Evolutionary conservation across 1,139 yeast species (phyloP).

Genomic region (Nakaseomyces kungkrabaensis): DNA sequence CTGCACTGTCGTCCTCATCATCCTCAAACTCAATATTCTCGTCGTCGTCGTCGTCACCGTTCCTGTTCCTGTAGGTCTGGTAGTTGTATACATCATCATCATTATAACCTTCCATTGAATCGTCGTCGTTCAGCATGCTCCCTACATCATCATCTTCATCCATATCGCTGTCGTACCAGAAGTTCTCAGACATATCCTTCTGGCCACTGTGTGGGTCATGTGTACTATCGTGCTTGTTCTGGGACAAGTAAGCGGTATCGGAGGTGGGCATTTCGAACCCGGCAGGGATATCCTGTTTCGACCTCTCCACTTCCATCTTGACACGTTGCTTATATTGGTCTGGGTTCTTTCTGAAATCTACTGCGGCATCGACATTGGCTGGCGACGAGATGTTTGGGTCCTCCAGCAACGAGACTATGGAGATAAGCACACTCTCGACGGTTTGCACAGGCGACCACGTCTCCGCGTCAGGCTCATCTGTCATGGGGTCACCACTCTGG

Average conservation of each 20-base stretch:
- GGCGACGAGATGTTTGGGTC: constrained; percentile 92
- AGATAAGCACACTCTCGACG: constrained; percentile 81
- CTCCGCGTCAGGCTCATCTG: constrained; percentile 86
- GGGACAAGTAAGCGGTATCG: constrained; percentile 41
- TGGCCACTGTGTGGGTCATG: constrained; percentile 32
- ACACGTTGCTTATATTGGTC: constrained; percentile 75
- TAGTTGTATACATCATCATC: constrained; percentile 29
- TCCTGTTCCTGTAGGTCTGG: constrained; percentile 23
- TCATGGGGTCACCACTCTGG: constrained; percentile 78
- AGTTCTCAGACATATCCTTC: constrained; percentile 73
- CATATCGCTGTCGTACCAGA: constrained; percentile 67
- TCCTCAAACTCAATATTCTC: constrained; percentile 26
- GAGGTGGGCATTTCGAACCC: constrained; percentile 75
- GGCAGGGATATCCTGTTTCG: constrained; percentile 74
- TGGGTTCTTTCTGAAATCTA: constrained; percentile 77
- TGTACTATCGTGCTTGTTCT: constrained; percentile 4
- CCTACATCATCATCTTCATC: constrained; percentile 19
- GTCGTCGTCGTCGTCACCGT: constrained; percentile 19
- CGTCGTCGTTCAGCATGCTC: constrained; percentile 18
- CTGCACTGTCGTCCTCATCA: constrained; percentile 30
- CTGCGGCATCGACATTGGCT: constrained; percentile 94
- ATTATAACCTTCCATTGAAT: constrained; percentile 8
- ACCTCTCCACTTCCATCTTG: constrained; percentile 70
- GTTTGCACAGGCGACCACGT: constrained; percentile 97
- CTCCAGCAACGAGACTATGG: constrained; percentile 79